Conservation (phyloP, 2,329 filamentous ascomycete genomes). For the Tolypocladium album region DNA sequence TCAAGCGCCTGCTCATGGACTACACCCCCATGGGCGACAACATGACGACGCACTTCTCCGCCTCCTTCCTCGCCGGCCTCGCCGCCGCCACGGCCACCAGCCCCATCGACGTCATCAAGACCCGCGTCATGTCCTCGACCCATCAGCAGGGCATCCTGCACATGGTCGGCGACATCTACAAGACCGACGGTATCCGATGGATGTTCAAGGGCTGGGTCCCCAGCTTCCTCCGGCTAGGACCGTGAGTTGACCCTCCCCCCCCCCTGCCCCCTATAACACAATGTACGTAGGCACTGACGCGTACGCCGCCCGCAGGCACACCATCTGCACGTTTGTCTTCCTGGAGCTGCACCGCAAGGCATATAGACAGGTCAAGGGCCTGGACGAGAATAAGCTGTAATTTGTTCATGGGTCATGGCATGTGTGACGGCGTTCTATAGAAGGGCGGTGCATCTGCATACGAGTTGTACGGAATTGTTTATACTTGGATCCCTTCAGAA, state of each 20-base stretch:
- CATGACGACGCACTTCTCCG: slow-evolving; percentile 67
- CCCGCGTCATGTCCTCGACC: slow-evolving; percentile 66
- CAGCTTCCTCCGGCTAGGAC: slow-evolving; percentile 55
- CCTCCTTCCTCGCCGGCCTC: slow-evolving; percentile 68
- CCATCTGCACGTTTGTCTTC: slow-evolving; percentile 78
- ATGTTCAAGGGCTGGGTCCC: slow-evolving; percentile 88
- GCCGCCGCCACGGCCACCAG: slow-evolving; percentile 78
- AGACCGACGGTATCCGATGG: slow-evolving; percentile 64
- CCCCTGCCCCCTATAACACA: background rate
- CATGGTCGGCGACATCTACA: slow-evolving; percentile 57
- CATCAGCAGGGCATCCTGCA: slow-evolving; percentile 39
- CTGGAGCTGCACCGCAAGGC: slow-evolving; percentile 76
- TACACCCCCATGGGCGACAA: slow-evolving; percentile 59
- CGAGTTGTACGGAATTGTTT: background rate
- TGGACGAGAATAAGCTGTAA: slow-evolving; percentile 17
- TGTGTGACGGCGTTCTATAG: slow-evolving; percentile 12
- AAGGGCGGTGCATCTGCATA: slow-evolving; percentile 4
- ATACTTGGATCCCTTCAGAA: too few relatives aligned
- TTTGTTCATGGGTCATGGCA: slow-evolving; percentile 1
- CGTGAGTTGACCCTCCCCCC: slow-evolving; percentile 30
- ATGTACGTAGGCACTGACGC: slow-evolving; percentile 5
- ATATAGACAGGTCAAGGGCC: slow-evolving; percentile 47
- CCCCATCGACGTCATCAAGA: slow-evolving; percentile 85
- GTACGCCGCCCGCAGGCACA: slow-evolving; percentile 46
- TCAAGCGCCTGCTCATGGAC: slow-evolving; percentile 60